Evolutionary conservation across 371 early-diverging fungal species (phyloP).

Genomic region (Encephalitozoon hellem): DNA sequence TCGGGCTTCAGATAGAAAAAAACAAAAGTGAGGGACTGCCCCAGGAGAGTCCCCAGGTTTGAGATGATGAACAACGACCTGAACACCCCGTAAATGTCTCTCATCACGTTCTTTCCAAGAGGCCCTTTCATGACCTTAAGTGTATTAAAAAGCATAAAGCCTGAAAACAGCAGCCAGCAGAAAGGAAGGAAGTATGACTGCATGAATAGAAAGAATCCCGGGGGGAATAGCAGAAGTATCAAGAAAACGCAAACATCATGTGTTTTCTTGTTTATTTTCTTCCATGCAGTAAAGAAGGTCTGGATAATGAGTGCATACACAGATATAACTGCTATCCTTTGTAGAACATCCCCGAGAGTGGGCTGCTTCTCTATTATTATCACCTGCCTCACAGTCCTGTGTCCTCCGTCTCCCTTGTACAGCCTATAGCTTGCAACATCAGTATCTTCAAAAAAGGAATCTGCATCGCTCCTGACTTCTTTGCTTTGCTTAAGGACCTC

Average conservation of each 20-base stretch:
- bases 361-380: constrained; percentile 29
- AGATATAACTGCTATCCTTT: constrained; percentile 12
- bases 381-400: neutral
- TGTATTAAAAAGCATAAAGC: constrained; percentile 35
- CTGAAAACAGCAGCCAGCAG: constrained; percentile 33
- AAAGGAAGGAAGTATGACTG: constrained; percentile 29
- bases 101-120: constrained; percentile 26
- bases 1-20: neutral
- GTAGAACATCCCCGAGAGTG: constrained; percentile 30
- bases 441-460: neutral
- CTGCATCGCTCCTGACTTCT: neutral
- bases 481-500: neutral
- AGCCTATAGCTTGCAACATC: neutral
- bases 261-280: constrained; percentile 33
- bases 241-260: constrained; percentile 34
- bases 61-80: constrained; percentile 39
- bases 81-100: constrained; percentile 33
- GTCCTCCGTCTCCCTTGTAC: neutral
- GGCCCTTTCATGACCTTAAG: constrained; percentile 16
- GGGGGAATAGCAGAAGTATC: constrained; percentile 48
- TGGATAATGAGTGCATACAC: constrained; percentile 52
- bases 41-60: constrained; percentile 25
- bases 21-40: constrained; percentile 4
- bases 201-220: constrained; percentile 31
- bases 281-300: constrained; percentile 45